Evolutionary conservation across 306 rosid species (phyloP).

Genomic region (Prosopis cineraria): DNA sequence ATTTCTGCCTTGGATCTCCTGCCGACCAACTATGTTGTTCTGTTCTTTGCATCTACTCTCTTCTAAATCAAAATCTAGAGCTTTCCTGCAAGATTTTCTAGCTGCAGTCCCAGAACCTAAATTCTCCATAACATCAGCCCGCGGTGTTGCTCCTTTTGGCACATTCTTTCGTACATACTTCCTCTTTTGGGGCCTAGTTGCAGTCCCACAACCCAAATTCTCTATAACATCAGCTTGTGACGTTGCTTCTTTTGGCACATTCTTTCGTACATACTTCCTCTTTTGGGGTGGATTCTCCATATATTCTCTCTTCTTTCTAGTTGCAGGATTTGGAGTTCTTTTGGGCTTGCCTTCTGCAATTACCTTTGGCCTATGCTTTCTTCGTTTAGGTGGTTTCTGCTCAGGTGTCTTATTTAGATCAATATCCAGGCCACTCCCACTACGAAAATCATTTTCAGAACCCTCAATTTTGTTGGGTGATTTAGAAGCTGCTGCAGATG

Average conservation of each 20-base stretch:
- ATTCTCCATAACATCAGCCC: constrained; percentile 39
- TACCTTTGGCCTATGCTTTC: constrained; percentile 95
- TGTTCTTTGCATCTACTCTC: constrained; percentile 41
- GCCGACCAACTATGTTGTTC: constrained; percentile 39
- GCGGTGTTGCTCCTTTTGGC: constrained; percentile 49
- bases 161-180: constrained; percentile 38
- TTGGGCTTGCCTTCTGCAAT: constrained; percentile 67
- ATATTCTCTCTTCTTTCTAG: constrained; percentile 36
- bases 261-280: constrained; percentile 51
- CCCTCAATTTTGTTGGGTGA: constrained; percentile 38
- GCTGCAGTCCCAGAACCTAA: constrained; percentile 31
- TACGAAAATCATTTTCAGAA: constrained; percentile 44
- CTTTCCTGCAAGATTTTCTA: constrained; percentile 62
- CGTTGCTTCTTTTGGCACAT: constrained; percentile 47
- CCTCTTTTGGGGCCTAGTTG: constrained; percentile 58
- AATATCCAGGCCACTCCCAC: constrained; percentile 44
- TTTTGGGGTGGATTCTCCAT: constrained; percentile 54
- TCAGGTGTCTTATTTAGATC: constrained; percentile 78
- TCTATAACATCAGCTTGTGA: constrained; percentile 44
- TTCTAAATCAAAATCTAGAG: constrained; percentile 65
- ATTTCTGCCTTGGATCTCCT: constrained; percentile 44
- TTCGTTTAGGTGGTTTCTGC: constrained; percentile 66
- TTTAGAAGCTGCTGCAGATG: constrained; percentile 62
- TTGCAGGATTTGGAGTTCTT: constrained; percentile 52
- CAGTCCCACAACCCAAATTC: constrained; percentile 30